Percentiles rank a stretch among this genome's conserved stretches.
Conservation (phyloP, 2,329 filamentous ascomycete genomes). For the Exophiala alcalophila region DNA sequence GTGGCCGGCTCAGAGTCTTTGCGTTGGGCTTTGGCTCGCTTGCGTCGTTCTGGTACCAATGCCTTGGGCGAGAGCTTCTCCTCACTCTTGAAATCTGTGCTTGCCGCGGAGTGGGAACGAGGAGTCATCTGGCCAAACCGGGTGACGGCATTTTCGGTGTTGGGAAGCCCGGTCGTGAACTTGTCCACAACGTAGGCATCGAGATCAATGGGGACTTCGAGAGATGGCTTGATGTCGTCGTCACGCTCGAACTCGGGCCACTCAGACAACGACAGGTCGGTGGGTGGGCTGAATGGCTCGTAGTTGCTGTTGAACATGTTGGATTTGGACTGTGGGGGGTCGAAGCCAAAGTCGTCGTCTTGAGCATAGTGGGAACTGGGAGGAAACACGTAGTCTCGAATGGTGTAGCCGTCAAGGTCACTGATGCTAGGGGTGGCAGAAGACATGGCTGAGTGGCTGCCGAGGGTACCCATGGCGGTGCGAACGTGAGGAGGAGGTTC, state of each 20-base stretch:
- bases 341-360: constrained; percentile 30
- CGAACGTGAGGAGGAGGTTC: no score
- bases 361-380: constrained; percentile 5
- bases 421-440: constrained; percentile 25
- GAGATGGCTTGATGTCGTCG: constrained; percentile 22
- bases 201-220: constrained; percentile 9
- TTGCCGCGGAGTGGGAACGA: constrained; percentile 27
- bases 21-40: constrained; percentile 20
- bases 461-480: constrained; percentile 19
- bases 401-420: constrained; percentile 28
- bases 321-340: constrained; percentile 22
- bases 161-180: constrained; percentile 22
- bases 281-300: constrained; percentile 27
- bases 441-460: constrained; percentile 12
- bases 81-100: constrained; percentile 13
- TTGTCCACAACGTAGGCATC: constrained; percentile 26
- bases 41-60: constrained; percentile 14
- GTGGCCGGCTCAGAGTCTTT: constrained; percentile 11
- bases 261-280: constrained; percentile 20
- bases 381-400: constrained; percentile 23
- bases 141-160: constrained; percentile 20
- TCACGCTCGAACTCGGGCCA: constrained; percentile 27
- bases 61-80: constrained; percentile 24
- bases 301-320: constrained; percentile 17
- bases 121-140: constrained; percentile 31